Conservation (phyloP, 768 basidiomycete species). For the Coprinopsis marcescibilis region DNA sequence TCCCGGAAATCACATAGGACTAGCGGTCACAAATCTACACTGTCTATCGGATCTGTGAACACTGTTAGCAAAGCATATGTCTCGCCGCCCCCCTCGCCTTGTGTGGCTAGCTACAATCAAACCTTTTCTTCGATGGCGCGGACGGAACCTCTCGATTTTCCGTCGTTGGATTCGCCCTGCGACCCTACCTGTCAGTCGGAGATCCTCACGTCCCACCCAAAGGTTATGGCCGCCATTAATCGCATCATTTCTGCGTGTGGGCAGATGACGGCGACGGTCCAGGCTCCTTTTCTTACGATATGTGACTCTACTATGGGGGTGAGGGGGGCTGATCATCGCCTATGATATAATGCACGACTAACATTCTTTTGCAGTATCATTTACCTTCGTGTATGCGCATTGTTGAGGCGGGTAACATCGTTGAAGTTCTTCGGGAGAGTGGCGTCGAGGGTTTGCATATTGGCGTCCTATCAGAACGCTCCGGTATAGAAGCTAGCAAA, state of each 20-base stretch:
- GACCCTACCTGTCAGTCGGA: constrained; percentile 44
- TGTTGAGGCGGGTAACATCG: constrained; percentile 64
- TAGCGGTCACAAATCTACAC: neutral
- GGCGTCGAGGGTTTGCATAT: constrained; percentile 50
- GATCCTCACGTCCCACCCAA: constrained; percentile 52
- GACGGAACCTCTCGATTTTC: constrained; percentile 42
- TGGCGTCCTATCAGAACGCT: constrained; percentile 36
- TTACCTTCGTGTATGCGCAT: constrained; percentile 71
- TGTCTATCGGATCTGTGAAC: constrained; percentile 2
- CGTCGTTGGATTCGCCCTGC: constrained; percentile 46
- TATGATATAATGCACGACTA: constrained; percentile 4
- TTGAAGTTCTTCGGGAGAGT: constrained; percentile 64
- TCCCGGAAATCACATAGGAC: neutral
- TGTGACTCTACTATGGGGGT: constrained; percentile 72
- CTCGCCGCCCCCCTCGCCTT: constrained; percentile 30
- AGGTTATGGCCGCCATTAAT: constrained; percentile 52
- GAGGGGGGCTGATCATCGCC: constrained; percentile 20
- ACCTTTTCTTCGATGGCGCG: neutral
- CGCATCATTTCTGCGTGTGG: constrained; percentile 65
- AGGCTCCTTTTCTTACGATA: constrained; percentile 62
- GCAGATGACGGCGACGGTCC: constrained; percentile 59
- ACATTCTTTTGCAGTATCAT: constrained; percentile 47
- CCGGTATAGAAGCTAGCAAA: constrained; percentile 41
- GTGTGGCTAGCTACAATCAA: constrained; percentile 13
- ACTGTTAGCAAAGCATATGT: constrained; percentile 22